These are phyloP conservation scores for Rhizoclosmatium globosum DNA, from an alignment of 192 early-diverging fungal genomes.

Conservation along the genomic window DNA sequence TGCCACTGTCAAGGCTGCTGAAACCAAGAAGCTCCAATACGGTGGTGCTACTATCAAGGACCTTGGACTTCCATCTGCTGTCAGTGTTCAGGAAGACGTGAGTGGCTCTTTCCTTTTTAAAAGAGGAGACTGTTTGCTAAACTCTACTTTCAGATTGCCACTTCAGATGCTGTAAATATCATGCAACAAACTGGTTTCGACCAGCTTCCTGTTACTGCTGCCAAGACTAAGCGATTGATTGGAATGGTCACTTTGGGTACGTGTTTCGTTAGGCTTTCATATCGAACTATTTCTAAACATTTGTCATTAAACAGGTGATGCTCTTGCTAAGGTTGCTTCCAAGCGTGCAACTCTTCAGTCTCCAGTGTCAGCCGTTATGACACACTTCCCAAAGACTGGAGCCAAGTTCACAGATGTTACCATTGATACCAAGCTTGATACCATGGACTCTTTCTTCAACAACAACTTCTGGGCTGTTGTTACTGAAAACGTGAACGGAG, in stretches of 20 bases:
- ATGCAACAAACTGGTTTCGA: slow-evolving; percentile 92
- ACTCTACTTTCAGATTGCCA: slow-evolving; percentile 56
- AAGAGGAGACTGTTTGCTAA: not conserved
- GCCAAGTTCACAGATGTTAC: slow-evolving; percentile 90
- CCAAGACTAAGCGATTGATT: slow-evolving; percentile 62
- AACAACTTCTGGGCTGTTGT: slow-evolving; percentile 90
- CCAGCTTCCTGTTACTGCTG: slow-evolving; percentile 88
- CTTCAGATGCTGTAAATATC: slow-evolving; percentile 83
- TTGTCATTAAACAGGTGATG: slow-evolving; percentile 60
- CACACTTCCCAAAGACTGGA: slow-evolving; percentile 84
- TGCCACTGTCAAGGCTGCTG: slow-evolving; percentile 68
- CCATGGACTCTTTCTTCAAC: slow-evolving; percentile 91
- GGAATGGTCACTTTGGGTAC: slow-evolving; percentile 87
- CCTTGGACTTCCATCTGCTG: slow-evolving; percentile 83
- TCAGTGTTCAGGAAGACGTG: slow-evolving; percentile 79
- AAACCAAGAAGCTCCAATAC: slow-evolving; percentile 74
- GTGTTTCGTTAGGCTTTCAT: not conserved
- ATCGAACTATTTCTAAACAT: not conserved
- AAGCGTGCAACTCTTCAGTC: slow-evolving; percentile 68
- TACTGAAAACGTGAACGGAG: slow-evolving; percentile 69
- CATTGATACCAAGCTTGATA: slow-evolving; percentile 81
- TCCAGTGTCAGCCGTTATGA: slow-evolving; percentile 60
- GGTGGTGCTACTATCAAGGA: slow-evolving; percentile 83
- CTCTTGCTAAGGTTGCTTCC: slow-evolving; percentile 81
- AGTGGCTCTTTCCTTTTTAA: slow-evolving; percentile 16